phyloP scores from a whole-genome alignment of 345 rosid species.

The Viola odorata region DNA sequence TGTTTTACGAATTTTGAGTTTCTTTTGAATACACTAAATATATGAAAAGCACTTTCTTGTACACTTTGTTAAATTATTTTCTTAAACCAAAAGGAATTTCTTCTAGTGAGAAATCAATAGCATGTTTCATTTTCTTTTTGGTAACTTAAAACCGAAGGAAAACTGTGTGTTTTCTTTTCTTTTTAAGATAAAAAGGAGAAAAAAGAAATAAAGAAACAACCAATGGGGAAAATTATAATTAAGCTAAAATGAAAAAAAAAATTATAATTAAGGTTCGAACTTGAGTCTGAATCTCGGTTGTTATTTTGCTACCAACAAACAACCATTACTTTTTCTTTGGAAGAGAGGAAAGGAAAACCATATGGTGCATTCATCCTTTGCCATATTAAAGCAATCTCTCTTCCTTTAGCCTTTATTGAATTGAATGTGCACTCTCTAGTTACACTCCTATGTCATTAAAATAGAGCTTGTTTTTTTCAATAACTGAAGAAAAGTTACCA shows the following conservation, averaged over 20 bases:
- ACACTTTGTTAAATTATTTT: background rate
- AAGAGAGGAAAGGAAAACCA: background rate
- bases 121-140: background rate
- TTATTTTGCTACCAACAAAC: too few relatives aligned
- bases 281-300: too few relatives aligned
- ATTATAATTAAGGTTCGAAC: too few relatives aligned
- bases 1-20: slow-evolving; percentile 1
- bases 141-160: background rate
- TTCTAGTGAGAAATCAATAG: background rate
- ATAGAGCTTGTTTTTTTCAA: too few relatives aligned
- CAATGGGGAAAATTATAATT: background rate
- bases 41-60: background rate
- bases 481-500: too few relatives aligned
- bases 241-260: slow-evolving; percentile 1
- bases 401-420: slow-evolving; percentile 3
- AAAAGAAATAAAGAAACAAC: background rate
- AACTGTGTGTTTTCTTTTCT: too few relatives aligned
- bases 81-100: background rate
- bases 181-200: background rate
- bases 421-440: slow-evolving; percentile 2
- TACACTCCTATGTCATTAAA: background rate
- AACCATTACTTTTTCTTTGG: background rate
- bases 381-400: background rate
- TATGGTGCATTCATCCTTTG: background rate
- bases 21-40: background rate